Percentiles rank a stretch among this genome's conserved stretches.
These are phyloP conservation scores for Cordyceps cicadae DNA, from an alignment of 2,329 filamentous ascomycete genomes.

Conservation along the genomic window DNA sequence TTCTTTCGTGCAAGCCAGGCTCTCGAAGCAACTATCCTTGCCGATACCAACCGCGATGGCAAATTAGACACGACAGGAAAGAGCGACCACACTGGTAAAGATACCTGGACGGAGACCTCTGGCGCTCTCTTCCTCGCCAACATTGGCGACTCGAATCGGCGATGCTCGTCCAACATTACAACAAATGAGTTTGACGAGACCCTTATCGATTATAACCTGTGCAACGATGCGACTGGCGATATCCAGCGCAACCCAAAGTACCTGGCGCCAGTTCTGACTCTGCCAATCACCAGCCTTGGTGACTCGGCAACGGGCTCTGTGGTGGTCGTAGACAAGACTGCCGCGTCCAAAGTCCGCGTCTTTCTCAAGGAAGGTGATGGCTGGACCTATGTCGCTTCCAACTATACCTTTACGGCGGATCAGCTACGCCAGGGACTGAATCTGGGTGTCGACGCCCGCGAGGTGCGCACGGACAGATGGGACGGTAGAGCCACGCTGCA, in stretches of 20 bases:
- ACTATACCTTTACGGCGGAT: slow-evolving; percentile 20
- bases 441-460: slow-evolving; percentile 27
- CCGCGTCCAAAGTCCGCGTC: slow-evolving; percentile 20
- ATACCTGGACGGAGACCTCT: not conserved
- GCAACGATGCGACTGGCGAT: slow-evolving; percentile 28
- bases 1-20: not conserved
- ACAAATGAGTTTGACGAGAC: too few relatives aligned
- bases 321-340: slow-evolving; percentile 9
- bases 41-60: slow-evolving; percentile 9
- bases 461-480: slow-evolving; percentile 20
- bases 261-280: slow-evolving; percentile 24
- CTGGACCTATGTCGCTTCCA: slow-evolving; percentile 20
- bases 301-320: slow-evolving; percentile 15
- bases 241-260: slow-evolving; percentile 22
- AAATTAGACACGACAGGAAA: not conserved
- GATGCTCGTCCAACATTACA: slow-evolving; percentile 1
- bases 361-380: slow-evolving; percentile 17
- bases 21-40: not conserved
- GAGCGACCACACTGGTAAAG: not conserved
- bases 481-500: slow-evolving; percentile 20
- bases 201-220: slow-evolving; percentile 9
- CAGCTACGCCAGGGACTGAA: slow-evolving; percentile 23
- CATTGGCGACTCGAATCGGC: slow-evolving; percentile 4
- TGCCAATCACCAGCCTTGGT: slow-evolving; percentile 18
- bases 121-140: slow-evolving; percentile 6